These are phyloP conservation scores for Hanseniaspora singularis DNA, from an alignment of 805 yeast species.

Conservation along the genomic window DNA sequence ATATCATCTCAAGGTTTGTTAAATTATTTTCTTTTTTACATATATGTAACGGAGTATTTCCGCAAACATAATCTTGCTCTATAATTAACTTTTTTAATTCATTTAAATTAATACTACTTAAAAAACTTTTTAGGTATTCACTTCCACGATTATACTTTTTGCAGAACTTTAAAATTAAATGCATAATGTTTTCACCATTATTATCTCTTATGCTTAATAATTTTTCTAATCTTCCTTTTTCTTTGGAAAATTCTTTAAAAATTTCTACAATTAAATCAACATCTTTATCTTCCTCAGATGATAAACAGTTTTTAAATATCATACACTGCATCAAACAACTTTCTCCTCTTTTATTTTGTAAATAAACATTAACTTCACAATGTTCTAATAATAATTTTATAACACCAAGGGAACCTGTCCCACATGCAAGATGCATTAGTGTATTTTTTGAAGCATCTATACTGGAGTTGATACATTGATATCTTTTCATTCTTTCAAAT, in stretches of 20 bases:
- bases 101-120: not conserved
- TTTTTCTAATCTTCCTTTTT: not conserved
- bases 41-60: conserved; percentile 4
- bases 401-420: conserved; percentile 76
- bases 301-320: conserved; percentile 70
- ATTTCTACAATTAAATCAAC: conserved; percentile 47
- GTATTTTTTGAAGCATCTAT: conserved; percentile 93
- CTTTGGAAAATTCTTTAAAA: conserved; percentile 61
- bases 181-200: conserved; percentile 32
- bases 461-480: conserved; percentile 55
- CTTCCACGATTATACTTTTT: conserved; percentile 39
- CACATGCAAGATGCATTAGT: conserved; percentile 94
- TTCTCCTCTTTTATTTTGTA: conserved; percentile 59
- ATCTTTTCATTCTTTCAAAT: not conserved
- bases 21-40: conserved; percentile 25
- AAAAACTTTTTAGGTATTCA: not conserved
- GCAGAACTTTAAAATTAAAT: conserved; percentile 56
- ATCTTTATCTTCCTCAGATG: not conserved
- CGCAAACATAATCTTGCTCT: not conserved
- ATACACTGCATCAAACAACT: conserved; percentile 80
- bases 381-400: conserved; percentile 55
- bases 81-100: not conserved
- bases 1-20: conserved; percentile 43
- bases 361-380: conserved; percentile 34
- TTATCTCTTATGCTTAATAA: conserved; percentile 6